These are phyloP conservation scores for Beauveria pseudobassiana DNA, from an alignment of 2,329 filamentous ascomycete genomes.

Conservation along the genomic window DNA sequence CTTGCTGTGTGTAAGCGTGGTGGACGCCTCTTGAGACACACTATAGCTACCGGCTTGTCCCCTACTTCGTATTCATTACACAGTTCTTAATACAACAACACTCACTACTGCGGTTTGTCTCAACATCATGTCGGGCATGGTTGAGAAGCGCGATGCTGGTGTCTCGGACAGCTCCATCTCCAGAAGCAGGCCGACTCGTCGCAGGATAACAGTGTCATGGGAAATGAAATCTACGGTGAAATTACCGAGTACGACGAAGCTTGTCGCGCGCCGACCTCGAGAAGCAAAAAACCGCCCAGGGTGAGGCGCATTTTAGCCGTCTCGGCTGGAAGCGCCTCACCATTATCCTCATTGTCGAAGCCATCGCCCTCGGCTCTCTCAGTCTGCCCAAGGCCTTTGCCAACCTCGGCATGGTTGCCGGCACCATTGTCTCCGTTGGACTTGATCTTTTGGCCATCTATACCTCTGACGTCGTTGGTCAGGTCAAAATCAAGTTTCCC, in stretches of 20 bases:
- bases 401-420: constrained; percentile 46
- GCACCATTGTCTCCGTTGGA: constrained; percentile 33
- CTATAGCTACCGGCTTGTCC: not conserved
- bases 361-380: constrained; percentile 46
- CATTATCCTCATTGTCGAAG: constrained; percentile 48
- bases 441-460: constrained; percentile 41
- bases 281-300: constrained; percentile 38
- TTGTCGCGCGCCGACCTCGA: constrained; percentile 32
- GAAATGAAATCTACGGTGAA: constrained; percentile 23
- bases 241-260: constrained; percentile 31
- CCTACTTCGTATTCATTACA: not conserved
- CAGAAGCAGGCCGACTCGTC: constrained; percentile 1
- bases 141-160: not conserved
- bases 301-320: constrained; percentile 41
- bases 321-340: constrained; percentile 51
- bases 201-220: constrained; percentile 20
- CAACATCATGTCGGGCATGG: not conserved
- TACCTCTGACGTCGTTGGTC: constrained; percentile 38
- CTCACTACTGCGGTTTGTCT: not conserved
- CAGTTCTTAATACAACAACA: constrained; percentile 3
- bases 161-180: not conserved
- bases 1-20: not conserved
- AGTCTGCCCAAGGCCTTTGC: constrained; percentile 46
- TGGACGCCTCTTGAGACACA: not conserved
- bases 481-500: constrained; percentile 44